These are phyloP conservation scores for Spirogloea muscicola DNA, from an alignment of 139 green algal species.

Conservation along the genomic window DNA sequence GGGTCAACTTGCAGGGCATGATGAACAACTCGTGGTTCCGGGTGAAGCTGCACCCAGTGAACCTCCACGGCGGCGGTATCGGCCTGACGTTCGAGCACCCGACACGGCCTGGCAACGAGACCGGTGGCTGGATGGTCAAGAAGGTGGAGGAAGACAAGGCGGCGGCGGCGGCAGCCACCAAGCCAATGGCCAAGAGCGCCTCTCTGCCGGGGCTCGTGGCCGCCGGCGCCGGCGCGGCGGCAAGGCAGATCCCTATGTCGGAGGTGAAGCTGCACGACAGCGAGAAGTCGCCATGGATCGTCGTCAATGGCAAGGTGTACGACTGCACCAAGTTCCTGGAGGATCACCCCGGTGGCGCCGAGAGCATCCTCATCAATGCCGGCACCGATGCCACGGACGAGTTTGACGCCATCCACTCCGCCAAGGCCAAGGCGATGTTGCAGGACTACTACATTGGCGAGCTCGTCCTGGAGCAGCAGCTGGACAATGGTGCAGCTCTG, in stretches of 20 bases:
- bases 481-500: too few species aligned
- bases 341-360: slow-evolving; percentile 49
- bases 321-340: slow-evolving; percentile 50
- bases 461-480: background rate
- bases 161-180: too few species aligned
- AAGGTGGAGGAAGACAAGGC: too few species aligned
- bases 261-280: slow-evolving; percentile 69
- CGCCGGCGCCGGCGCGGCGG: background rate
- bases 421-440: slow-evolving; percentile 32
- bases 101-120: slow-evolving; percentile 54
- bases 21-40: slow-evolving; percentile 92
- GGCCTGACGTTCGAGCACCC: slow-evolving; percentile 77
- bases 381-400: slow-evolving; percentile 52
- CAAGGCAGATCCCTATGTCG: slow-evolving; percentile 56
- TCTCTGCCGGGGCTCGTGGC: background rate
- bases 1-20: slow-evolving; percentile 66
- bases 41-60: slow-evolving; percentile 37
- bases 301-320: slow-evolving; percentile 72
- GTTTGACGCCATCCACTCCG: slow-evolving; percentile 52
- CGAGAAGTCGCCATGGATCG: slow-evolving; percentile 83
- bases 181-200: background rate
- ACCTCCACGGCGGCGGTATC: slow-evolving; percentile 14
- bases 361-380: slow-evolving; percentile 51
- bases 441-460: slow-evolving; percentile 48
- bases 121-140: slow-evolving; percentile 54